Conservation (phyloP, 2,329 filamentous ascomycete genomes). For the Venturia carpophila region DNA sequence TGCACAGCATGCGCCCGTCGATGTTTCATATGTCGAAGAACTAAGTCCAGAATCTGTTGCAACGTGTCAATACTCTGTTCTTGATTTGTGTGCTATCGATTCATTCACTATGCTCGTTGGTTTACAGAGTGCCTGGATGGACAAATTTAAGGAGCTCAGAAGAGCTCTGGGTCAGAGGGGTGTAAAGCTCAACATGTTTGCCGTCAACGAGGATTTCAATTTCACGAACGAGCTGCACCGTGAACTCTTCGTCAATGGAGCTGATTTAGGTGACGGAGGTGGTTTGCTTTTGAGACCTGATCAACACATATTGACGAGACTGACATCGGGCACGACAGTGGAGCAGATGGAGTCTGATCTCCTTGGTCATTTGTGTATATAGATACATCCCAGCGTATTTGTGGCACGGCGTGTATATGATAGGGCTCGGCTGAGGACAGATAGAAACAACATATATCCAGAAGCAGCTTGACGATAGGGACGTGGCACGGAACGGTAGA, state of each 20-base stretch:
- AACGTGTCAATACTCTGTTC: conserved; percentile 28
- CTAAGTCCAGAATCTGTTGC: conserved; percentile 25
- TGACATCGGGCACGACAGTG: conserved; percentile 3
- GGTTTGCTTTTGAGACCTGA: conserved; percentile 34
- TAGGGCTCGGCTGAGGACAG: not conserved
- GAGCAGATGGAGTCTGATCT: not conserved
- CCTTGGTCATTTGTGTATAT: not conserved
- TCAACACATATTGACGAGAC: conserved; percentile 30
- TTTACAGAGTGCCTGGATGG: conserved; percentile 19
- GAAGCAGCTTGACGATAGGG: not conserved
- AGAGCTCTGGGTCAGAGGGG: conserved; percentile 14
- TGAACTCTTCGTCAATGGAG: conserved; percentile 23
- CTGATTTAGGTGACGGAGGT: conserved; percentile 23
- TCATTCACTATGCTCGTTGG: conserved; percentile 28
- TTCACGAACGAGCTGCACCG: conserved; percentile 21
- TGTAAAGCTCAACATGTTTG: conserved; percentile 19
- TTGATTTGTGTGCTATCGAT: conserved; percentile 32
- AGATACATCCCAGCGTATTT: not conserved
- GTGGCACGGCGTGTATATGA: not conserved
- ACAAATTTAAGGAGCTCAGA: conserved; percentile 14
- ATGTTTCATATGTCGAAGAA: conserved; percentile 32
- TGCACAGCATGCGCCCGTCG: conserved; percentile 22
- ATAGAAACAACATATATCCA: not conserved
- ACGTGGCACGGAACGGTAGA: not conserved
- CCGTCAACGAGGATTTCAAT: conserved; percentile 24